These are phyloP conservation scores for Macrolepiota fuliginosa DNA, from an alignment of 768 basidiomycete species.

Conservation along the genomic window DNA sequence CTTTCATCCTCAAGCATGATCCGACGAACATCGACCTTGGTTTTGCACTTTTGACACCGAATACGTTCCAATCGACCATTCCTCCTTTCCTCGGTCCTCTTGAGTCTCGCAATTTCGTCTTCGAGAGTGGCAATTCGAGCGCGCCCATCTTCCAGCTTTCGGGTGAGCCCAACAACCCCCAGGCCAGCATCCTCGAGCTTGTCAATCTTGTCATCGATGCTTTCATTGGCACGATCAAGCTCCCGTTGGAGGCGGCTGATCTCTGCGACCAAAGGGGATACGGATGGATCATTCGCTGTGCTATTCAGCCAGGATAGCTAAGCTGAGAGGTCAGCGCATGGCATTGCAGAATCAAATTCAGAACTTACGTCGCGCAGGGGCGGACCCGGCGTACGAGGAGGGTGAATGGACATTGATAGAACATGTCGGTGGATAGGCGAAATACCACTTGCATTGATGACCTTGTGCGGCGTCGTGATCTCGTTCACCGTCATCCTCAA, in stretches of 20 bases:
- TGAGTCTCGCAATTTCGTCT: conserved; percentile 64
- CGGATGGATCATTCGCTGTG: conserved; percentile 52
- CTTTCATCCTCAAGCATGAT: conserved; percentile 56
- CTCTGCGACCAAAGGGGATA: conserved; percentile 66
- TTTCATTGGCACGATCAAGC: conserved; percentile 77
- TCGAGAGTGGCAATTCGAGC: conserved; percentile 53
- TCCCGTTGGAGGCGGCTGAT: conserved; percentile 72
- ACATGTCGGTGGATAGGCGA: conserved; percentile 79
- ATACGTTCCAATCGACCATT: conserved; percentile 55
- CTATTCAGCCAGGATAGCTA: conserved; percentile 76
- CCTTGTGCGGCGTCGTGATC: conserved; percentile 56
- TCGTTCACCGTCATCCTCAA: conserved; percentile 52
- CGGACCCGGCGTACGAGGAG: conserved; percentile 76
- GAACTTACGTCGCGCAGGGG: conserved; percentile 73
- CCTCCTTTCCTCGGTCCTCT: conserved; percentile 69
- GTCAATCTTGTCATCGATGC: conserved; percentile 86
- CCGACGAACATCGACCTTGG: conserved; percentile 54
- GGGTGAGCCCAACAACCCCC: conserved; percentile 68
- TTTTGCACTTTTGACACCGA: conserved; percentile 68
- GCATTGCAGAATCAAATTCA: background rate
- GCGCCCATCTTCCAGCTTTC: conserved; percentile 71
- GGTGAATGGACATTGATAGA: conserved; percentile 62
- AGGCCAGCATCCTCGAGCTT: conserved; percentile 79
- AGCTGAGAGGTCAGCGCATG: conserved; percentile 6
- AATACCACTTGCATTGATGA: conserved; percentile 54